These are phyloP conservation scores for Juglanconis sp. DNA, from an alignment of 2,329 filamentous ascomycete genomes.

Conservation along the genomic window DNA sequence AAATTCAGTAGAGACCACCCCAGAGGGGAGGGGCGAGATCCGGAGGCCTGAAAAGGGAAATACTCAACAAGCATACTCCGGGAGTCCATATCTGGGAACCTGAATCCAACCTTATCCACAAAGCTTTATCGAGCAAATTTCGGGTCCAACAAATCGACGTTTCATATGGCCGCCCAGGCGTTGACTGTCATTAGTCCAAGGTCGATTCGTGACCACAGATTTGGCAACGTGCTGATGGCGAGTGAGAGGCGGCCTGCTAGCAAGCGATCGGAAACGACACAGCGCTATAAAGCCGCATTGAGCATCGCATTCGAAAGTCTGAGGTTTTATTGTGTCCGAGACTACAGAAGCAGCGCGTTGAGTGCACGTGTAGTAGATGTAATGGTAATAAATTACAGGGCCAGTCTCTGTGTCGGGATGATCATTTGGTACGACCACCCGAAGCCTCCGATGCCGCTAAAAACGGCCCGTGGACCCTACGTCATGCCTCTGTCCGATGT, in stretches of 20 bases:
- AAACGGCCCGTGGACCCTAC: constrained; percentile 2
- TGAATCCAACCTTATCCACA: background rate
- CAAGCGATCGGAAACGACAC: background rate
- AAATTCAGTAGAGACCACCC: too few relatives aligned
- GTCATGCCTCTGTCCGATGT: constrained; percentile 24
- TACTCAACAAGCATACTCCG: background rate
- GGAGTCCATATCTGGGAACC: background rate
- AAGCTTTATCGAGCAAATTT: background rate
- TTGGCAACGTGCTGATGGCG: background rate
- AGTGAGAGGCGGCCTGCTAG: background rate
- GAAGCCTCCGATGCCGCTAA: background rate
- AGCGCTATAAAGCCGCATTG: too few relatives aligned
- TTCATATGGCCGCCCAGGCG: background rate
- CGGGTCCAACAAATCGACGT: background rate
- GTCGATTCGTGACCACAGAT: background rate
- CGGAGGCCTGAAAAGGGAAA: too few relatives aligned
- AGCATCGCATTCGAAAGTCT: too few relatives aligned
- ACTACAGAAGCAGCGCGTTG: too few relatives aligned
- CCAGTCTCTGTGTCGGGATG: too few relatives aligned
- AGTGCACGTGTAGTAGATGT: too few relatives aligned
- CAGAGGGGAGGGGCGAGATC: too few relatives aligned
- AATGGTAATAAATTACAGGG: too few relatives aligned
- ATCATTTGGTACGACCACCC: too few relatives aligned
- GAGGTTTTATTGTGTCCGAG: too few relatives aligned
- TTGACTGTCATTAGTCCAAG: background rate